phyloP scores from a whole-genome alignment of 2,329 filamentous ascomycete genomes.

The Alternaria hordeiaustralica region DNA sequence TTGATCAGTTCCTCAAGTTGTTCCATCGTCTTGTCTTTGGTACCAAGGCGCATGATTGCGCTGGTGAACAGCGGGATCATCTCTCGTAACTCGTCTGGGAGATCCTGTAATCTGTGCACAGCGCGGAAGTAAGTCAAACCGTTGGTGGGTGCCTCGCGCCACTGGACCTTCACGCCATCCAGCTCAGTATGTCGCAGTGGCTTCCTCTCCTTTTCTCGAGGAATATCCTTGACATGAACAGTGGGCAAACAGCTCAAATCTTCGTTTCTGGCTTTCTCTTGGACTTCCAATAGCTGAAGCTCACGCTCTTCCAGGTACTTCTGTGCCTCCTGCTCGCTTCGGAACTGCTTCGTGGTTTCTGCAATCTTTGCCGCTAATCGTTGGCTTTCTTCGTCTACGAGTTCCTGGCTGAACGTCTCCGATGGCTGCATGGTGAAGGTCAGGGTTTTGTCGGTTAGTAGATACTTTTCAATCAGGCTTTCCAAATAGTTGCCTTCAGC shows the following conservation, averaged over 20 bases:
- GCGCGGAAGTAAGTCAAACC: slow-evolving; percentile 95
- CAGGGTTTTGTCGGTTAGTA: slow-evolving; percentile 84
- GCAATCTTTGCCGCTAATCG: slow-evolving; percentile 77
- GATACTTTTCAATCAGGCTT: slow-evolving; percentile 83
- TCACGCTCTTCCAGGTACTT: slow-evolving; percentile 78
- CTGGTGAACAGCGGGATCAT: slow-evolving; percentile 91
- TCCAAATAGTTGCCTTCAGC: slow-evolving; percentile 82
- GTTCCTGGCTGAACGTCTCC: slow-evolving; percentile 72
- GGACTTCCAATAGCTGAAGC: slow-evolving; percentile 77
- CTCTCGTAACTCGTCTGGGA: slow-evolving; percentile 83
- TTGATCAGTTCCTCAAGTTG: slow-evolving; percentile 96
- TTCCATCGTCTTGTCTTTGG: slow-evolving; percentile 86
- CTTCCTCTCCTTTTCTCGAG: slow-evolving; percentile 76
- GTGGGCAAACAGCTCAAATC: slow-evolving; percentile 88
- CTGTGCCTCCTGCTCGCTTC: slow-evolving; percentile 74
- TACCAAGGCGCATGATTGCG: slow-evolving; percentile 90
- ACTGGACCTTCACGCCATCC: slow-evolving; percentile 75
- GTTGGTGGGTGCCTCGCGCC: slow-evolving; percentile 92
- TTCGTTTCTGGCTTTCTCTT: slow-evolving; percentile 82
- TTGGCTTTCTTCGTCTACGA: slow-evolving; percentile 77
- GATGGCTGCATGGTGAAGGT: slow-evolving; percentile 95
- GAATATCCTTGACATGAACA: slow-evolving; percentile 87
- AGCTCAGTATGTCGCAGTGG: slow-evolving; percentile 65
- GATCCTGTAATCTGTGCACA: slow-evolving; percentile 76
- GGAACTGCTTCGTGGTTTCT: slow-evolving; percentile 70